Base-by-base conservation (phyloP, 768 basidiomycete species). In the Boletus rubropictus region DNA sequence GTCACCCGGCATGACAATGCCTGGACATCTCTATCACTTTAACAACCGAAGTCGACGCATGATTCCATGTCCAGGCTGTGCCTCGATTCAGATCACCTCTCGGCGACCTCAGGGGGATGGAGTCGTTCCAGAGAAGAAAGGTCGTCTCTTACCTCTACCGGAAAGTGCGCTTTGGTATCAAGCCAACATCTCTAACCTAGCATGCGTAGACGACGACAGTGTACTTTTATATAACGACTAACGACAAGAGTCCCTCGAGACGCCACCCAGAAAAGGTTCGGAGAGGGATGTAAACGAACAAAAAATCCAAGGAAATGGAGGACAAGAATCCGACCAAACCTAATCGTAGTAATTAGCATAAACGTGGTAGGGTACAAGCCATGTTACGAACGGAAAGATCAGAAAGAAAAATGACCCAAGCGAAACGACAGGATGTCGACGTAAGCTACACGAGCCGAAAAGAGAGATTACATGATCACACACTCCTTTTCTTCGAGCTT, bases 401-500 rank as follows among this genome's bases (percentile, higher is more conserved):
- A 9, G 9, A 17, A 38, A 36, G 12, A 36, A 14, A 15, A 15
- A 9, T 8, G 7, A n/a, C 21, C 18, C 21, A 22, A 37, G 6
- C 20, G 35, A 12, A 36, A 20, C 12, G 35, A 36, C 11, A 8
- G 21, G 37, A n/a, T 15, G 21, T 22, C 36, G 12, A 37, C 12
- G 36, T 14, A 7, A 5, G n/a, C 21, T 22, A 15, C 21, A n/a
- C 15, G 14, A 37, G 5, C 24, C 24, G n/a, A 28, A 29, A 5
- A 9, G 10, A 33, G n/a, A 12, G 15, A 31, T 76, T 63, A 96
- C 91, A 96, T 94, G 53, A 96, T 77, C 28, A 88, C 69, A 71
- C 92, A 95, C 0, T 89, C 84, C 66, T 91, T 83, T 5, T 88
- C 79, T 58, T 91, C 81, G 36, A 80, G 77, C 58, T 86, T 88